Evolutionary conservation across 2,329 filamentous ascomycete genomes (phyloP), one percentile per base, ranked within the genome.

Genomic region (Plectosphaerella cucumerina): DNA sequence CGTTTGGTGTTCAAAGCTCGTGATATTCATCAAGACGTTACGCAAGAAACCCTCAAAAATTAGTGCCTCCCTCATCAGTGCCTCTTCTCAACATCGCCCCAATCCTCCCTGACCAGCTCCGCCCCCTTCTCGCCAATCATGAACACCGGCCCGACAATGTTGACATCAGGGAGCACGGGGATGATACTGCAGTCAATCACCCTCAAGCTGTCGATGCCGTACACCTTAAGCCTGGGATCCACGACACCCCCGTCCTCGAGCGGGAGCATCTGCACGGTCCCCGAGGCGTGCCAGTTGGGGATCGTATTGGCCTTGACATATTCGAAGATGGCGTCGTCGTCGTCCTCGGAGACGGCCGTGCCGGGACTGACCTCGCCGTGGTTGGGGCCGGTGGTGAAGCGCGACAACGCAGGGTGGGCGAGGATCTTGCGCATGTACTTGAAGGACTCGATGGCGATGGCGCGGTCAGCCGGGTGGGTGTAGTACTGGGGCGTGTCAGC

Each of bases 181-280:
- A 76, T 70, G 35, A 77, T 65, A 26, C 70, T 71, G 14, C 72
- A 70, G 58, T 78, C 75, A 1, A 74, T 72, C 20, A 78, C 62
- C 11, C 75, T 66, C 37, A 78, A 60, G 39, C 72, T 75, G 56
- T 84, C 80, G 0, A 81, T 80, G 4, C 84, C 70, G 59, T 82
- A 78, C 3, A 82, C 57, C 54, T 71, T 76, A 37, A 71, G 65
- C 61, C 67, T 65, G 11, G 63, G 51, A 22, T 57, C 54, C 9
- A 54, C 48, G 12, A 59, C 58, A 5, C 56, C 60, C 3, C 49
- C 50, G 12, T 52, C 51, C 3, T 49, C 41, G 21, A 62, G 59
- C 3, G 74, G 74, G 49, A 74, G 63, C 77, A 80, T 80, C 23
- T 74, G 70, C 43, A 71, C 70, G n/a, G 74, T 80, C 12, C 79